These are phyloP conservation scores for Calonectria hawksworthii DNA, from an alignment of 2,329 filamentous ascomycete genomes.

Conservation along the genomic window DNA sequence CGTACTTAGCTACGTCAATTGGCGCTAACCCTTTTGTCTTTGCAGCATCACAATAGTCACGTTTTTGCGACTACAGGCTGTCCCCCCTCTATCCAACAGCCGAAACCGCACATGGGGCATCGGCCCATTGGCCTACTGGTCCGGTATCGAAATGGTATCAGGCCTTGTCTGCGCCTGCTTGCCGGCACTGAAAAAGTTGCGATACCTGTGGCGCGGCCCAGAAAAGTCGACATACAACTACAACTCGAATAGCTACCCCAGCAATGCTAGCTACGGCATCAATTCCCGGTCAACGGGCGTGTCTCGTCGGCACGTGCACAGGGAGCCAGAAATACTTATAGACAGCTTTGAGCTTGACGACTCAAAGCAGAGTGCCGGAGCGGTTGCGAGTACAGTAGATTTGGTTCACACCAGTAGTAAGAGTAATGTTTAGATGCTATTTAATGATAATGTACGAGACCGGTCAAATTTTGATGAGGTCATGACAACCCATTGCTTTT, in stretches of 20 bases:
- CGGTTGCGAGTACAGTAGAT: background rate
- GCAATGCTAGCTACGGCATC: background rate
- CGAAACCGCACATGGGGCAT: background rate
- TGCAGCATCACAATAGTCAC: background rate
- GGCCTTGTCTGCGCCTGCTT: background rate
- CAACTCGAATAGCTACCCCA: background rate
- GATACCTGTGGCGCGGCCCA: background rate
- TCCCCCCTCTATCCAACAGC: background rate
- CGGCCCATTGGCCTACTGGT: background rate
- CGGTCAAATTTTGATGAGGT: background rate
- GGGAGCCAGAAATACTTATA: background rate
- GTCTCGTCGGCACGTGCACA: background rate
- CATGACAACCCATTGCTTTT: background rate
- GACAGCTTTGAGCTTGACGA: background rate
- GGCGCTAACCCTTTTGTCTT: background rate
- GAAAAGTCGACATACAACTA: background rate
- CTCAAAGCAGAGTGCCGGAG: background rate
- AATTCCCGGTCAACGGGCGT: background rate
- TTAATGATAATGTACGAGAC: background rate
- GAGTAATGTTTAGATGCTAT: background rate
- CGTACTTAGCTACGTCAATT: too few species aligned
- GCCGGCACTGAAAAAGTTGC: background rate
- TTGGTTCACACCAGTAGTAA: background rate
- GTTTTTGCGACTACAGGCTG: background rate
- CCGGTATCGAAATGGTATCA: background rate